A percentile compares a stretch with the other conserved stretches of the same genome.
Conservation (phyloP, 257 asterid genomes). For the Verbena officinalis region DNA sequence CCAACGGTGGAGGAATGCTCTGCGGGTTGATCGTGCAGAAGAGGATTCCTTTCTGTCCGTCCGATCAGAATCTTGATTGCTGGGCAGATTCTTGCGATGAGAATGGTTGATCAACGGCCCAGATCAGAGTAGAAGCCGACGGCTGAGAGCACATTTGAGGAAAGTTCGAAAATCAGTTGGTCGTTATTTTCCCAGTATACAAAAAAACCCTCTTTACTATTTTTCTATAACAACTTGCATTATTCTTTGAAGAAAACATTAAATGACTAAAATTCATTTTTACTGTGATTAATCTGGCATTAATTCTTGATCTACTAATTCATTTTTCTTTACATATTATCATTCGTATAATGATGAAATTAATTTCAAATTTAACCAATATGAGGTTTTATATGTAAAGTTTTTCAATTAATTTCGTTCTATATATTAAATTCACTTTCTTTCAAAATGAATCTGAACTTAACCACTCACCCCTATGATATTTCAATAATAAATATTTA, state of each 20-base stretch:
- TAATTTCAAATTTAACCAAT: too few relatives aligned
- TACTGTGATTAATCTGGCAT: not conserved
- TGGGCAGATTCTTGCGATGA: conserved; percentile 53
- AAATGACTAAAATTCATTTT: conserved; percentile 16
- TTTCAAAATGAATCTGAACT: too few relatives aligned
- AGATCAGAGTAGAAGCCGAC: conserved; percentile 24
- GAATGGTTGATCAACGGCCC: conserved; percentile 40
- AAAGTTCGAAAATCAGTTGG: conserved; percentile 24
- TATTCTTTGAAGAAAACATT: too few relatives aligned
- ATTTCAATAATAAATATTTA: too few relatives aligned
- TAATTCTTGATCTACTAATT: too few relatives aligned
- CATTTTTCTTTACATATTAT: too few relatives aligned
- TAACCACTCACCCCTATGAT: too few relatives aligned
- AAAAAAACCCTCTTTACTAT: not conserved
- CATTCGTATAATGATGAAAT: too few relatives aligned
- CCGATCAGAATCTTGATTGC: conserved; percentile 53
- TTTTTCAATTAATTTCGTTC: too few relatives aligned
- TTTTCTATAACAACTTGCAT: not conserved
- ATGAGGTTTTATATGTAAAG: too few relatives aligned
- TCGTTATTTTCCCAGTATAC: conserved; percentile 19
- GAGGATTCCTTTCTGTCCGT: conserved; percentile 62
- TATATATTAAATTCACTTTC: too few relatives aligned
- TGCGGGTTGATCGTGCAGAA: conserved; percentile 72
- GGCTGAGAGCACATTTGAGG: conserved; percentile 15
- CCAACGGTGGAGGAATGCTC: conserved; percentile 58